Percentiles rank a stretch among this genome's conserved stretches.
These are phyloP conservation scores for Stentor coeruleus DNA, from an alignment of 73 alveolate genomes.

Conservation along the genomic window DNA sequence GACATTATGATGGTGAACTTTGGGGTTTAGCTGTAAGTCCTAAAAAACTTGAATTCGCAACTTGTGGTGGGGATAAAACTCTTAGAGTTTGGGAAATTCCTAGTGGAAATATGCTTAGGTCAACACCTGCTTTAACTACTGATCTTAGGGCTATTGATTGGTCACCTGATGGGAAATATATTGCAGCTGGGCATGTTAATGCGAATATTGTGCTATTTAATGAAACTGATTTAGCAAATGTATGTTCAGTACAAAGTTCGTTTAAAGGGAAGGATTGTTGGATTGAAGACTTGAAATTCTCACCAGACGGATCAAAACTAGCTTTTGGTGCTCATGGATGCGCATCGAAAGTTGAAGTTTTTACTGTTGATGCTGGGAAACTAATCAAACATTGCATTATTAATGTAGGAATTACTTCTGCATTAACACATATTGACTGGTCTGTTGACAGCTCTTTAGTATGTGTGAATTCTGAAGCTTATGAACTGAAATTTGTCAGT, in stretches of 20 bases:
- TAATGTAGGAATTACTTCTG: constrained; percentile 78
- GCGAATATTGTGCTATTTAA: constrained; percentile 26
- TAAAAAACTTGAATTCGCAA: constrained; percentile 66
- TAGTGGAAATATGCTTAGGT: constrained; percentile 57
- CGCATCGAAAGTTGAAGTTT: constrained; percentile 73
- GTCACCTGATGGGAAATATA: constrained; percentile 70
- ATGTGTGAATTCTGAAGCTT: constrained; percentile 87
- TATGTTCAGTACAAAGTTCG: neutral
- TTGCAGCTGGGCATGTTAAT: constrained; percentile 85
- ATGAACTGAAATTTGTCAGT: constrained; percentile 86
- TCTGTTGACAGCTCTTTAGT: constrained; percentile 70
- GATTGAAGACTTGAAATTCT: constrained; percentile 48
- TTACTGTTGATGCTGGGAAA: constrained; percentile 56
- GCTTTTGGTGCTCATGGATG: constrained; percentile 98
- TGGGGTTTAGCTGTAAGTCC: constrained; percentile 97
- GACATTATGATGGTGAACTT: constrained; percentile 92
- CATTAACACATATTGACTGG: constrained; percentile 95
- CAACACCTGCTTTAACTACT: constrained; percentile 69
- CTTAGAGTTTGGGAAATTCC: constrained; percentile 88
- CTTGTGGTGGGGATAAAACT: constrained; percentile 93
- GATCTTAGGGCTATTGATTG: constrained; percentile 80
- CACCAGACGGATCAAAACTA: constrained; percentile 75
- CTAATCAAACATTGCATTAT: constrained; percentile 46
- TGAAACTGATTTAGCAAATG: neutral
- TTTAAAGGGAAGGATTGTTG: neutral